Evolutionary conservation across 345 rosid species (phyloP).

Genomic region (Clarkia xantiana): DNA sequence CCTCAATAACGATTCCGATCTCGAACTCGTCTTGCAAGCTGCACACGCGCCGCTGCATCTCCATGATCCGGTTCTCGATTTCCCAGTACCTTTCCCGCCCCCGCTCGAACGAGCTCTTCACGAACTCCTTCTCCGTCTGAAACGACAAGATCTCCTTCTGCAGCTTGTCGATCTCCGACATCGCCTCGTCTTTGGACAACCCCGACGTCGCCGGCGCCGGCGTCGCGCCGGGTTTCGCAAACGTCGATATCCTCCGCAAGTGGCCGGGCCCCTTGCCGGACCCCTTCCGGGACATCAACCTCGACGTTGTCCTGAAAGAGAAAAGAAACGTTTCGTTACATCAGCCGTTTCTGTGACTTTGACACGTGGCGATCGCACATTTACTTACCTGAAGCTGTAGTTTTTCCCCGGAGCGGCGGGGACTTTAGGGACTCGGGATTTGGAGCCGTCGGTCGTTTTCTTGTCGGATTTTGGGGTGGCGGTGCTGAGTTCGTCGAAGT

Average conservation of each 20-base stretch:
- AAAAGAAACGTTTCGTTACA: too few species aligned
- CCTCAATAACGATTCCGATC: slow-evolving; percentile 38
- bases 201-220: slow-evolving; percentile 26
- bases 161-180: slow-evolving; percentile 44
- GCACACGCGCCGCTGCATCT: slow-evolving; percentile 44
- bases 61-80: slow-evolving; percentile 41
- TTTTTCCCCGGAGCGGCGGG: slow-evolving; percentile 27
- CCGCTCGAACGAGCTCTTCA: slow-evolving; percentile 38
- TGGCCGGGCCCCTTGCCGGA: slow-evolving; percentile 7
- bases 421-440: slow-evolving; percentile 12
- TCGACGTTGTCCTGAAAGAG: slow-evolving; percentile 20
- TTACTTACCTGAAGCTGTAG: too few species aligned
- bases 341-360: too few species aligned
- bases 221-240: slow-evolving; percentile 13
- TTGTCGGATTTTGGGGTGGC: neutral
- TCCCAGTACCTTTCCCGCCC: slow-evolving; percentile 38
- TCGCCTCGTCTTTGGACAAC: slow-evolving; percentile 40
- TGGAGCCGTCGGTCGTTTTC: neutral
- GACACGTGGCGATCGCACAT: too few species aligned
- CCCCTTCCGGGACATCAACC: slow-evolving; percentile 17
- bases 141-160: slow-evolving; percentile 56
- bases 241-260: slow-evolving; percentile 15
- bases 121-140: slow-evolving; percentile 69
- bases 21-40: slow-evolving; percentile 71
- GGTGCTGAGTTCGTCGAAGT: neutral